phyloP scores from a whole-genome alignment of 2,329 filamentous ascomycete genomes.

The Aspergillus glaucus region DNA sequence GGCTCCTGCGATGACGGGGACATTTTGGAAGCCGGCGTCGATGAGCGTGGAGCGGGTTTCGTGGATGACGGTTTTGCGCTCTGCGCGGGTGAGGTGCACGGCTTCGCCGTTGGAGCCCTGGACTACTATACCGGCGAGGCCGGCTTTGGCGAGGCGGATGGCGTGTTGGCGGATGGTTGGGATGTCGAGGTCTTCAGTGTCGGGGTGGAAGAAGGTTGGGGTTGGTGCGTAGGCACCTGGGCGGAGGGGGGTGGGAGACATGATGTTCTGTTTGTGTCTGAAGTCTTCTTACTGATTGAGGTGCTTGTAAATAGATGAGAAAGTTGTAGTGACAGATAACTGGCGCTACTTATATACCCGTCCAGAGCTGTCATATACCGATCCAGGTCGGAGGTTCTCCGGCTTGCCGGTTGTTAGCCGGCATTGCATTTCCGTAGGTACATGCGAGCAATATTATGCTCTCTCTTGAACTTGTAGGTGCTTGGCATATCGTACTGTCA shows the following conservation, averaged over 20 bases:
- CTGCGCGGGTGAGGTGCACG: slow-evolving; percentile 71
- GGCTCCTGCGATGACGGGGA: slow-evolving; percentile 77
- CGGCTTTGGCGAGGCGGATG: slow-evolving; percentile 67
- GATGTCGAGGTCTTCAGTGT: slow-evolving; percentile 79
- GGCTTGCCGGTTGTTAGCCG: too few species aligned
- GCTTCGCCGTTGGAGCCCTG: slow-evolving; percentile 92
- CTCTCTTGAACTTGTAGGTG: too few species aligned
- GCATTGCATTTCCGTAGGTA: too few species aligned
- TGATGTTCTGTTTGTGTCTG: slow-evolving; percentile 10
- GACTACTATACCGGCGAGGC: slow-evolving; percentile 73
- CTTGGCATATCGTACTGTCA: too few species aligned
- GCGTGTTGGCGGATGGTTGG: slow-evolving; percentile 73
- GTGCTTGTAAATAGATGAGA: too few species aligned
- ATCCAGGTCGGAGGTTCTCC: too few species aligned
- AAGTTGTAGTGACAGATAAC: too few species aligned
- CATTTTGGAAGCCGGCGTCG: slow-evolving; percentile 65
- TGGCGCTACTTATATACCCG: too few species aligned
- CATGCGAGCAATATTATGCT: too few species aligned
- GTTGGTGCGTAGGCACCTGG: slow-evolving; percentile 83
- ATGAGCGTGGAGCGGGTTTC: slow-evolving; percentile 78
- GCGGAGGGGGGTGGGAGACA: slow-evolving; percentile 54
- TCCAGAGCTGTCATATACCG: too few species aligned
- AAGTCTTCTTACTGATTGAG: not conserved
- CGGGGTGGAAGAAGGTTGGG: slow-evolving; percentile 82
- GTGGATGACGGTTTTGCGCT: slow-evolving; percentile 67